Conservation (phyloP, 306 rosid genomes). For the Prosopis cineraria region DNA sequence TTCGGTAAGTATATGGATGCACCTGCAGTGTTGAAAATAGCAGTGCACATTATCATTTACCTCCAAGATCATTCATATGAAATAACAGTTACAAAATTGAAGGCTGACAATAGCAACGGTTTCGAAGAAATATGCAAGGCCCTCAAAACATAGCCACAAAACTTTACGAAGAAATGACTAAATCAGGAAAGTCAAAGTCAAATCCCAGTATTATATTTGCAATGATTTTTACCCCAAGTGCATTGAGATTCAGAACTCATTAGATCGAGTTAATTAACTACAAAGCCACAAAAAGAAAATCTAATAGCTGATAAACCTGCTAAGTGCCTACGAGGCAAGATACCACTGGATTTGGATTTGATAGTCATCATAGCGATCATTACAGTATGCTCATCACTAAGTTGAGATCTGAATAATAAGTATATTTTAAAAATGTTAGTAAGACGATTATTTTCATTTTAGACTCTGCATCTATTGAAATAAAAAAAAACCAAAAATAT, state of each 20-base stretch:
- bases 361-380: no score
- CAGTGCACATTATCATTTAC: background rate
- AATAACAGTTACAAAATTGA: background rate
- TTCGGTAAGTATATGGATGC: constrained; percentile 68
- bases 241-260: background rate
- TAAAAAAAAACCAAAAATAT: no score
- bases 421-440: no score
- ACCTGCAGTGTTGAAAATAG: constrained; percentile 45
- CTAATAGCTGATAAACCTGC: no score
- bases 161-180: background rate
- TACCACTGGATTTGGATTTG: no score
- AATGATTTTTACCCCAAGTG: background rate
- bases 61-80: background rate
- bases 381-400: no score
- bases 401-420: no score
- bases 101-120: background rate
- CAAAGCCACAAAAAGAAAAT: background rate
- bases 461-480: no score
- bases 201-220: background rate
- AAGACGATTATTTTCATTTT: no score
- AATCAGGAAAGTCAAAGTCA: background rate
- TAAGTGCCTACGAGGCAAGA: no score
- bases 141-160: background rate
- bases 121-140: background rate
- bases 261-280: background rate